Evolutionary conservation across 306 rosid genomes (phyloP), one percentile per base, ranked within the genome.

Genomic region (Abrus precatorius): DNA sequence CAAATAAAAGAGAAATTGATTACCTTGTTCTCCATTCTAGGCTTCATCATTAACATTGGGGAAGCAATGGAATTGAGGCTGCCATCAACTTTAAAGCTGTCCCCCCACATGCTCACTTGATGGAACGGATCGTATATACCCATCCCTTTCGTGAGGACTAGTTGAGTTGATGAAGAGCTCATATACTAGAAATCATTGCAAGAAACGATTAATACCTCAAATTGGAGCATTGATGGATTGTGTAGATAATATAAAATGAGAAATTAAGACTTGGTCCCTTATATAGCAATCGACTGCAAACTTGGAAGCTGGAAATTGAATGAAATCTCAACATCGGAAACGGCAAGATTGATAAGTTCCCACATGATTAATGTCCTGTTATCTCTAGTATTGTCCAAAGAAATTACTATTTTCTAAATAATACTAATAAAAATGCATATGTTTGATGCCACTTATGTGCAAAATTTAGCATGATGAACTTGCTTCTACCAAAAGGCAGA

Each of bases 111-210:
- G 79, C 80, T 82, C 69, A 88, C 84, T 78, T 92, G 91, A 67
- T 84, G 83, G 83, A 94, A 90, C 41, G 97, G 97, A 86, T 92
- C 97, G 49, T 86, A 92, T 86, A 91, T 87, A 72, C 91, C 95
- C 95, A 94, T 88, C 77, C 77, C 77, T 80, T 89, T 86, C 29
- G 89, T n/a, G 55, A 76, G 80, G 66, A 85, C 78, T 45, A 92
- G 67, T 80, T 88, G 82, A 68, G 90, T 83, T 79, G 97, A 85
- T 65, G 87, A 68, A 88, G 88, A 88, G 80, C 88, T 94, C 95
- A 90, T 90, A 75, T 72, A 71, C 91, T 86, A 76, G 5, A 71
- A 30, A 82, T 41, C 43, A 63, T 30, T 27, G 2, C 65, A 29
- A 74, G 56, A 43, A 0, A 33, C 68, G 38, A 70, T 45, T 80